Base-by-base conservation (phyloP, 768 basidiomycete genomes). In the Rhizopogon roseolus region DNA sequence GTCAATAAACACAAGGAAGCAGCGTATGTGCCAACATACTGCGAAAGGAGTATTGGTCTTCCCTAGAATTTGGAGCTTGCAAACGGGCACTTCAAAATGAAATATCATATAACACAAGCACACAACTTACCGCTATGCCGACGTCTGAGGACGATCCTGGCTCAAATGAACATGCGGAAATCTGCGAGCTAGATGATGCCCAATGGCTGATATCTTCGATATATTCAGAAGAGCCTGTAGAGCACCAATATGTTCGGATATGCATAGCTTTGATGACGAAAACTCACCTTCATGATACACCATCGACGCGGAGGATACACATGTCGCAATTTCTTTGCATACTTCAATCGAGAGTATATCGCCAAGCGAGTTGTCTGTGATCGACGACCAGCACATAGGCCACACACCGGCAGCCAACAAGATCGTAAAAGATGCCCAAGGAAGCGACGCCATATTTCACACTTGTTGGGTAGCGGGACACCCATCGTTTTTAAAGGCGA, bases 31-130 rank as follows among this genome's bases (percentile, higher is more conserved):
- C 1, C 17, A 11, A 9, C 57, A 8, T 16, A 62, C 65, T 8
- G 59, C 65, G 14, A 66, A 66, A 40, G 69, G 43, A 43, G 64
- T 52, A 75, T 69, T 2, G 69, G 48, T 19, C 78, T 79, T 29
- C 74, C 81, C 81, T 75, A 59, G n/a, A 27, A 57, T 54, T 53
- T 27, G 51, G 3, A 56, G 49, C 64, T 62, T 19, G 10, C 51
- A 10, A 37, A 46, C 0, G 19, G 11, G 6, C 7, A 42, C n/a
- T 38, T 9, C 46, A 22, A 34, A 29, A 44, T n/a, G 22, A 9
- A 22, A 19, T 41, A 22, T 5, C 40, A 40, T 17, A 17, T 4
- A 4, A 4, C 3, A 9, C n/a, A 41, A 41, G 10, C 40, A 13
- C 17, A 22, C 22, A 11, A 41, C 40, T 41, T 41, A 41, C 40